Conservation (phyloP, 768 basidiomycete species). For the Psilocybe tampanensis region DNA sequence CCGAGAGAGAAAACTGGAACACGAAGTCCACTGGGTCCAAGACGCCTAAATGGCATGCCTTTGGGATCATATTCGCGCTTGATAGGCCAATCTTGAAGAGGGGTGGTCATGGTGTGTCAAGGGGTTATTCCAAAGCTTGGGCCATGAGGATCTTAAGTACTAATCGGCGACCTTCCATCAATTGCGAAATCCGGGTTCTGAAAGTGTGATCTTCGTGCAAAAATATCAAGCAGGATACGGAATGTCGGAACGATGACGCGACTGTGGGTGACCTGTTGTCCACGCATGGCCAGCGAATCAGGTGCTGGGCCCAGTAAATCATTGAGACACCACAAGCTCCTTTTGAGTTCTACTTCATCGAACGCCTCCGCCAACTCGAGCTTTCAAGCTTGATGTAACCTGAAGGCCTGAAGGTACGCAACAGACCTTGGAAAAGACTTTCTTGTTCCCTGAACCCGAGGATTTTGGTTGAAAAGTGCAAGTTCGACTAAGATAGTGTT, state of each 20-base stretch:
- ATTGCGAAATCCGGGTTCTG: neutral
- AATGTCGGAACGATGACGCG: neutral
- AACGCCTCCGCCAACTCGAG: too few relatives aligned
- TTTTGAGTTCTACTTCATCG: too few relatives aligned
- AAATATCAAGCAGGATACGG: neutral
- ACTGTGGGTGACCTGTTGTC: neutral
- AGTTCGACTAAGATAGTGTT: too few relatives aligned
- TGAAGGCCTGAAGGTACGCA: too few relatives aligned
- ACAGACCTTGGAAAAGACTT: too few relatives aligned
- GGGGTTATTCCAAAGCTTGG: neutral
- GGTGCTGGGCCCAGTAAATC: neutral
- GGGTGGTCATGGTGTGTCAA: constrained; percentile 9
- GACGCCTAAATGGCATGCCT: constrained; percentile 57
- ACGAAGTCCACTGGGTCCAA: constrained; percentile 62
- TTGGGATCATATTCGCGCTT: constrained; percentile 47
- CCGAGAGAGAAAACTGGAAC: constrained; percentile 72
- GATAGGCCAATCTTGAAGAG: constrained; percentile 23
- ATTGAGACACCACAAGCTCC: neutral
- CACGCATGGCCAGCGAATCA: too few relatives aligned
- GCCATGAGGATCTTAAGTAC: neutral
- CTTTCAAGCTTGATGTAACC: too few relatives aligned
- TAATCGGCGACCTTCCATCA: neutral
- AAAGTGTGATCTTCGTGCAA: neutral
- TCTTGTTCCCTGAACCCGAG: too few relatives aligned
- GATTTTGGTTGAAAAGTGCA: too few relatives aligned